Base-by-base conservation (phyloP, 345 rosid species). In the Citrus mangshanensis region DNA sequence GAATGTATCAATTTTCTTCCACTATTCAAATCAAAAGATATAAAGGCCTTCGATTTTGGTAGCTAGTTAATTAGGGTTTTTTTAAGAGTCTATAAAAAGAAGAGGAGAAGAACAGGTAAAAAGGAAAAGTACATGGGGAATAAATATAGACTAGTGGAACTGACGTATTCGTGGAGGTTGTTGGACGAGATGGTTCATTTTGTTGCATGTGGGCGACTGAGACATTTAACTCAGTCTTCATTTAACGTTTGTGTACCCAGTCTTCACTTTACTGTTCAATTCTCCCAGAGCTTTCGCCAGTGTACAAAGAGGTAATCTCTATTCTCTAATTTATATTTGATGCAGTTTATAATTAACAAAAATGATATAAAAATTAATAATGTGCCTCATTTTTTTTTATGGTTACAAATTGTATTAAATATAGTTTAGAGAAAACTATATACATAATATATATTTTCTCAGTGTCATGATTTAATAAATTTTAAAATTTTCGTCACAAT, bases 151-250 rank as follows among this genome's bases (percentile, higher is more conserved):
- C 13, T 0, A n/a, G 81, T 77, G 87, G 81, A 73, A 81, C 40
- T 79, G 79, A 74, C 74, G 82, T 72, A 54, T 24, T 38, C 71
- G 81, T 49, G 13, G 60, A 78, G 82, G 84, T 75, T 61, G 79
- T 69, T 78, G 70, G 81, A 82, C 82, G 68, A 77, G 80, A 76
- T 68, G 77, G 80, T 55, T 82, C 34, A 75, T 82, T 79, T 60
- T 77, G 78, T 80, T 75, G 84, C 84, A 86, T 84, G 85, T 74
- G 86, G 80, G 68, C n/a, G 81, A 78, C 84, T 73, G 84, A 73
- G 84, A 73, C 82, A 73, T 63, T 35, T 28, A 30, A 60, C 72
- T 55, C 38, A 14, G 61, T 32, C 78, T 62, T 72, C 75, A 66
- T 16, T 32, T 32, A 64, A 64, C 19, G 40, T 7, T 54, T 9